Evolutionary conservation across 2,329 filamentous ascomycete genomes (phyloP), one percentile per base, ranked within the genome.

Genomic region (Diaporthe nobilis): DNA sequence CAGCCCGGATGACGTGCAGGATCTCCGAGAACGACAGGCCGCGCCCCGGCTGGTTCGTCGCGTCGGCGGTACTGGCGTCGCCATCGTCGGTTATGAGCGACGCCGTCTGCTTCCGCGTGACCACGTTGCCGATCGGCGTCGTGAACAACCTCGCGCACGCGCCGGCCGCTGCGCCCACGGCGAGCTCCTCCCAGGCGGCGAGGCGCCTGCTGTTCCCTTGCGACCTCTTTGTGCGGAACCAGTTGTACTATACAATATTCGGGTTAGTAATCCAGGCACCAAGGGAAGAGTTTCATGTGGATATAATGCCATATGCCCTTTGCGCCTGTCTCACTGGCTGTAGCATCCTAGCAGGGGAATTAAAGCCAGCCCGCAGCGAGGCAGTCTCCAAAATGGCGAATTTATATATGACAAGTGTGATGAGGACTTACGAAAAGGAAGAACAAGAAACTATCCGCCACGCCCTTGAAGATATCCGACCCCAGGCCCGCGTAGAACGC

Each of bases 391-490:
- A 28, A 2, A 39, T 37, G 31, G 20, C 2, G 3, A 12, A 65
- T 4, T 28, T 13, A 28, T 17, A 10, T 9, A n/a, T 8, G 22
- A 5, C 15, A 9, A 22, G 37, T 13, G 13, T 17, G 12, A 25
- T 2, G 9, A 22, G 12, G 5, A 70, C 65, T 55, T 53, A 70
- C 65, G 10, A 73, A 73, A n/a, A 73, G 71, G 58, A 73, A 73
- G 87, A 97, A 97, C 71, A 97, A 87, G 82, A 97, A 96, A 74
- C 93, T 94, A 85, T 97, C 95, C 42, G 91, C 88, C 31, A 92
- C 87, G 34, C 91, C 92, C 83, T 94, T 95, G 80, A 86, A 88
- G 15, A 93, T 90, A 80, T 94, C 93, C 49, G 90, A 88, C 9
- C 88, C 84, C 1, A 94, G 83, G 37, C 93, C 93, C 34, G 87